Evolutionary conservation across 2,329 filamentous ascomycete genomes (phyloP).

Genomic region (Neofusicoccum sp.): DNA sequence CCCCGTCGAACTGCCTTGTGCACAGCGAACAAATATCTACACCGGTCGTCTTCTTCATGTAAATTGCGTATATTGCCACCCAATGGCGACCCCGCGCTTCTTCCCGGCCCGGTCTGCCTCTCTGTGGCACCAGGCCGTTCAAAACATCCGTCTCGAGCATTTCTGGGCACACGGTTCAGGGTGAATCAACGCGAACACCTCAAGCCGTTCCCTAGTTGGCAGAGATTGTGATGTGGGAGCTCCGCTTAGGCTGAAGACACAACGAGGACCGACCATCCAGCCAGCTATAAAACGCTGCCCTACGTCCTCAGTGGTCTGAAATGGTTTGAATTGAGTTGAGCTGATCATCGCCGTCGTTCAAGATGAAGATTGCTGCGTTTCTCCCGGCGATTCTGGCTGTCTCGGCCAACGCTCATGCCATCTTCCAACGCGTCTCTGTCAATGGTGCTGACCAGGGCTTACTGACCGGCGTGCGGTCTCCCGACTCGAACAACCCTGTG

Average conservation of each 20-base stretch:
- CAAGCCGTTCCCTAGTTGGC: no score
- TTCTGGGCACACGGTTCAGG: no score
- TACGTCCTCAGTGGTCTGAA: no score
- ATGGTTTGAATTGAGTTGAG: neutral
- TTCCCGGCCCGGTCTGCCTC: neutral
- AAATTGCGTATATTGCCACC: neutral
- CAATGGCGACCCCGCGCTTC: no score
- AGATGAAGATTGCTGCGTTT: constrained; percentile 23
- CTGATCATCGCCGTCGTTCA: neutral
- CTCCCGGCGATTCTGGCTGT: constrained; percentile 25
- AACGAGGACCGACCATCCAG: no score
- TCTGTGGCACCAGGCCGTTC: neutral
- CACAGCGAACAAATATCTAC: neutral
- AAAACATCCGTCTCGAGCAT: no score
- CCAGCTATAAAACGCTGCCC: constrained; percentile 1
- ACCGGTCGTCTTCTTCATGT: neutral
- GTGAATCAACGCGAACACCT: no score
- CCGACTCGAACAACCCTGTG: constrained; percentile 52
- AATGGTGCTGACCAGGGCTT: constrained; percentile 51
- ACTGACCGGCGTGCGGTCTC: constrained; percentile 51
- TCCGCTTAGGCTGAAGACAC: no score
- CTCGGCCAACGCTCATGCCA: constrained; percentile 40
- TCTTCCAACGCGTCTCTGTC: constrained; percentile 50
- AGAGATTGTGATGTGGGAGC: no score
- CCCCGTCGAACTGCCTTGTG: neutral